A percentile compares a stretch with the other conserved stretches of the same genome.
Conservation (phyloP, 2,329 filamentous ascomycete genomes). For the Plectosphaerella plurivora region DNA sequence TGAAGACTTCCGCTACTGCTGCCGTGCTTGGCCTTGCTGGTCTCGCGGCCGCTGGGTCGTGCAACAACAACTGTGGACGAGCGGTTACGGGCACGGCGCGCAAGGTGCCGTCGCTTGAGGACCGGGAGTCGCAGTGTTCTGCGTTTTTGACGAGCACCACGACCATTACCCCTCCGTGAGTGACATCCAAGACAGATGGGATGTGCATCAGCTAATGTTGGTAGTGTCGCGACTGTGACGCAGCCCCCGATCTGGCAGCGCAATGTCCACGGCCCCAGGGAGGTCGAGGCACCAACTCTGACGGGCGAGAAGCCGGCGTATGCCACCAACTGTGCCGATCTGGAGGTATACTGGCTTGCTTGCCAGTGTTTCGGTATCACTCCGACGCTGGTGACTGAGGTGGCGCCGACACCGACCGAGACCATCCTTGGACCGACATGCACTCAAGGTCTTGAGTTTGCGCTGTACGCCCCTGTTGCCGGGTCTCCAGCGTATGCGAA, state of each 20-base stretch:
- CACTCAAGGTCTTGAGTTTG: constrained; percentile 7
- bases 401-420: constrained; percentile 1
- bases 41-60: constrained; percentile 1
- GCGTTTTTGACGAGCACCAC: constrained; percentile 6
- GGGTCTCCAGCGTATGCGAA: not conserved
- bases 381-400: constrained; percentile 8
- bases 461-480: constrained; percentile 2
- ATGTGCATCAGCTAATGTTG: not conserved
- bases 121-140: constrained; percentile 5
- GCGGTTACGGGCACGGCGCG: constrained; percentile 4
- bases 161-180: constrained; percentile 5
- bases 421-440: constrained; percentile 3
- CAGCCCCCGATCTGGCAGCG: not conserved
- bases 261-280: constrained; percentile 3
- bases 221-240: constrained; percentile 2
- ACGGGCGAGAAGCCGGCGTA: constrained; percentile 9
- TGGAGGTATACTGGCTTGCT: constrained; percentile 11
- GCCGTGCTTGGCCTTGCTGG: not conserved
- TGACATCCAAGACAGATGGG: no score
- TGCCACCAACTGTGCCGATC: constrained; percentile 11
- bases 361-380: constrained; percentile 15
- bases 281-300: not conserved
- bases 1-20: constrained; percentile 1
- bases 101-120: not conserved
- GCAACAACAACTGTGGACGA: constrained; percentile 11